A percentile compares a stretch with the other conserved stretches of the same genome.
phyloP scores from a whole-genome alignment of 371 early-diverging fungal genomes.

The Parasitella parasitica region DNA sequence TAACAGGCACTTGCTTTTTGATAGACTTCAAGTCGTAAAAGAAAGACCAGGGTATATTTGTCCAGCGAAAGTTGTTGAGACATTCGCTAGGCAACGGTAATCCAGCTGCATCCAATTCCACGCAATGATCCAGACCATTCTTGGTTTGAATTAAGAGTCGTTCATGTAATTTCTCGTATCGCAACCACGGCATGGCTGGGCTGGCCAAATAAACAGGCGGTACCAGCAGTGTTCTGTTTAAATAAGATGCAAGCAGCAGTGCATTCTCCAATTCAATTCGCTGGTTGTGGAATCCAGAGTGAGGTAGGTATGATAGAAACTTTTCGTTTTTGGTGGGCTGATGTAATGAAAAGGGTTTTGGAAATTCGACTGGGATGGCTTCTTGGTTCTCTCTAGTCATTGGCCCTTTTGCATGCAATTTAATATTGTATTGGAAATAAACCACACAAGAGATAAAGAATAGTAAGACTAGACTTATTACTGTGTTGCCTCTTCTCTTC shows the following conservation, averaged over 20 bases:
- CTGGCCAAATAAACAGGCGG: conserved; percentile 60
- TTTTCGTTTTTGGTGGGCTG: conserved; percentile 22
- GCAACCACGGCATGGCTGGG: conserved; percentile 58
- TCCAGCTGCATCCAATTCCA: conserved; percentile 22
- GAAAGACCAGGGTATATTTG: conserved; percentile 56
- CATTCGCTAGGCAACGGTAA: conserved; percentile 57
- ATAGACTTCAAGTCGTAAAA: conserved; percentile 47
- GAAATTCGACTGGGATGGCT: conserved; percentile 20
- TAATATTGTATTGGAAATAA: conserved; percentile 5
- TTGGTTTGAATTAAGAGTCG: conserved; percentile 59
- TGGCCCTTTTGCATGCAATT: neutral
- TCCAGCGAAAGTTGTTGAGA: conserved; percentile 60
- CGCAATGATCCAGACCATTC: conserved; percentile 57
- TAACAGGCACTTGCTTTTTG: conserved; percentile 30
- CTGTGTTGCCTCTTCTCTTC: conserved; percentile 10
- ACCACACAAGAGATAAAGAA: neutral
- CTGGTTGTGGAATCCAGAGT: conserved; percentile 68
- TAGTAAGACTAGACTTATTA: neutral
- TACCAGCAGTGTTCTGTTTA: conserved; percentile 59
- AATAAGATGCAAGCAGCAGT: conserved; percentile 55
- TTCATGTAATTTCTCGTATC: conserved; percentile 54
- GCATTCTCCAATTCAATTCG: conserved; percentile 64
- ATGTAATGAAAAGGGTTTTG: conserved; percentile 17
- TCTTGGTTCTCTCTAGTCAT: neutral
- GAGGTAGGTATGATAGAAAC: conserved; percentile 60